Conservation (phyloP, 805 yeast species). For the Candida boidinii region DNA sequence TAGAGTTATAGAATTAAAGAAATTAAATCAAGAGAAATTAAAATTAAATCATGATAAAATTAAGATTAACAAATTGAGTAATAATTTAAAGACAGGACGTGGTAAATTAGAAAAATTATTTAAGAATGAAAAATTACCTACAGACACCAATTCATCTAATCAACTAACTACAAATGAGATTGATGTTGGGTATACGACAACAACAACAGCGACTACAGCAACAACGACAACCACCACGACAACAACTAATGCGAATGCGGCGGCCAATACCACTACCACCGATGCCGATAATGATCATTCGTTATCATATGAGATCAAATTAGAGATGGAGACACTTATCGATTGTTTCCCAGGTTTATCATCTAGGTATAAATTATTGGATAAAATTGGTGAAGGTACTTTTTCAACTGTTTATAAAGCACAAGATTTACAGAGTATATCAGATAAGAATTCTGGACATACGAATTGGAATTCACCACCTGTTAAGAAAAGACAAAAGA, state of each 20-base stretch:
- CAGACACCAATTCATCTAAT: background rate
- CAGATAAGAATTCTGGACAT: slow-evolving; percentile 14
- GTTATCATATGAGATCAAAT: slow-evolving; percentile 17
- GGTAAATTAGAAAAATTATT: too few relatives aligned
- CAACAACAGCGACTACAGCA: slow-evolving; percentile 1
- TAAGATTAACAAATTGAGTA: too few relatives aligned
- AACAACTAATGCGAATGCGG: background rate
- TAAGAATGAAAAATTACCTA: background rate
- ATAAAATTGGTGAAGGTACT: slow-evolving; percentile 74
- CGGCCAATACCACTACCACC: background rate
- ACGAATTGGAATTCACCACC: slow-evolving; percentile 23
- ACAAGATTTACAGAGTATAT: slow-evolving; percentile 21
- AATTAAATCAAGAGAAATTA: too few relatives aligned
- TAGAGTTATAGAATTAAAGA: too few relatives aligned
- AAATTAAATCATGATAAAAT: too few relatives aligned
- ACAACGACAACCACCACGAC: background rate
- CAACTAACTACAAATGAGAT: background rate
- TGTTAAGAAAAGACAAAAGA: slow-evolving; percentile 8
- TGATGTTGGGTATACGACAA: background rate
- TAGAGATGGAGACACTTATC: slow-evolving; percentile 24
- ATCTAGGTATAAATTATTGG: slow-evolving; percentile 28
- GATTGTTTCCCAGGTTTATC: slow-evolving; percentile 23
- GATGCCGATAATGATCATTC: slow-evolving; percentile 9
- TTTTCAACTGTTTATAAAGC: slow-evolving; percentile 71
- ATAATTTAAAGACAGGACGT: too few relatives aligned